Evolutionary conservation across 31 red algal species (phyloP), one percentile per base, ranked within the genome.

Genomic region (Porphyra umbilicalis): DNA sequence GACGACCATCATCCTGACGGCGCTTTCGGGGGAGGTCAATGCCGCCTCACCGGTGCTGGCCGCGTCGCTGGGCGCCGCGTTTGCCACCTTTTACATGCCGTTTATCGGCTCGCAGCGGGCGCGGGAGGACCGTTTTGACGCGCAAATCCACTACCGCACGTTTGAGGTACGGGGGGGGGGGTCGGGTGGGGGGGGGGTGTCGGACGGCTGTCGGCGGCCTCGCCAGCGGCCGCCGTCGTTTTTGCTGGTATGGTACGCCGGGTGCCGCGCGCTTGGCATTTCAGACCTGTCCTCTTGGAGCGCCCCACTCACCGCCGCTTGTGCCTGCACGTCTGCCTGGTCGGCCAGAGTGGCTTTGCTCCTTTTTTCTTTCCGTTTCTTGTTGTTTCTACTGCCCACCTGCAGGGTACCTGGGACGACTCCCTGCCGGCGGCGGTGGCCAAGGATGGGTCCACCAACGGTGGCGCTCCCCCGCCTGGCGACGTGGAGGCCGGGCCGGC

Each of bases 61-160:
- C 20, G 93, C 88, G 7, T 88, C 84, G 11, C 75, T 95, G 18
- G 76, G 39, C 20, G 79, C 89, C 0, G 83, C 84, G 35, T 95
- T 95, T 81, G 85, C 80, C 6, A 91, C 93, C 8, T 88, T 85
- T 44, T 95, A 95, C 85, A 95, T 95, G 93, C 92, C 92, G 1
- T 94, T 94, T 39, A 84, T 94, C 14, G 83, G 85, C 46, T 75
- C 82, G 16, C 92, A 94, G 76, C 92, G 88, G 79, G 92, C 76
- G 32, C 92, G 92, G 33, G 87, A 90, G 71, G 92, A 94, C 34
- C 85, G 88, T 18, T 89, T 90, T 57, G 92, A 94, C 42, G 68
- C 87, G n/a, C 92, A 94, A 76, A 77, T 94, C 38, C 83, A 90
- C 80, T 87, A 71, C 14, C 88, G 88, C 81, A 87, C 91, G 6